Base-by-base conservation (phyloP, 768 basidiomycete species). In the Mrakia gelida region DNA sequence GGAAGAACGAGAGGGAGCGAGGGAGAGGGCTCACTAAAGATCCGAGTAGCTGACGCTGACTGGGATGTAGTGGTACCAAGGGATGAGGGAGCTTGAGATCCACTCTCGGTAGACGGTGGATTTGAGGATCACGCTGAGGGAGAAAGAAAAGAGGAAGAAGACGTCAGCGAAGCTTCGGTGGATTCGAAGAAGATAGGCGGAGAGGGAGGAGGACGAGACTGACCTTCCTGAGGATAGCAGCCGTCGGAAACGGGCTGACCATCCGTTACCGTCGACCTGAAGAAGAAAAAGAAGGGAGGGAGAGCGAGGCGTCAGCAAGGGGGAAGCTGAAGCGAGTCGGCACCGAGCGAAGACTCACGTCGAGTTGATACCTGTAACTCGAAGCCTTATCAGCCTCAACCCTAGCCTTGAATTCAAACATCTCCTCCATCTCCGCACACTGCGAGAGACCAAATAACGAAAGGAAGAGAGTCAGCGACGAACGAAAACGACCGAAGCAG, bases 61-160 rank as follows among this genome's bases (percentile, higher is more conserved):
- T 4, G 77, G 77, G 30, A 78, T 71, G 63, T 78, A 78, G 77
- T 78, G 77, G 34, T 78, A 73, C 77, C 77, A 78, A 4, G 77
- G 77, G 32, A 78, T 78, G 26, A 78, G 71, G 0, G 67, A 45
- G 34, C 34, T 41, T 23, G 77, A 74, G 54, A 63, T 34, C 77
- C 77, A 78, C 38, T 78, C 72, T 26, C 34, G 28, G 62, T 73
- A 78, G 65, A 78, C 34, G 49, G 77, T 78, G 1, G 72, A 38
- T 62, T 78, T 78, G 30, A 78, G 56, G 34, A 74, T 49, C 15
- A 74, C 72, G 23, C 76, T 77, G 75, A 8, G 26, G 30, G n/a
- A 23, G 21, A 32, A 5, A 30, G 26, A 16, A 13, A 68, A 8
- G 45, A 15, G 8, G 65, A 30, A 41, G 41, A 41, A 41, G 26